Conservation (phyloP, 78 protist species). For the Dictyostelium capitatum region DNA sequence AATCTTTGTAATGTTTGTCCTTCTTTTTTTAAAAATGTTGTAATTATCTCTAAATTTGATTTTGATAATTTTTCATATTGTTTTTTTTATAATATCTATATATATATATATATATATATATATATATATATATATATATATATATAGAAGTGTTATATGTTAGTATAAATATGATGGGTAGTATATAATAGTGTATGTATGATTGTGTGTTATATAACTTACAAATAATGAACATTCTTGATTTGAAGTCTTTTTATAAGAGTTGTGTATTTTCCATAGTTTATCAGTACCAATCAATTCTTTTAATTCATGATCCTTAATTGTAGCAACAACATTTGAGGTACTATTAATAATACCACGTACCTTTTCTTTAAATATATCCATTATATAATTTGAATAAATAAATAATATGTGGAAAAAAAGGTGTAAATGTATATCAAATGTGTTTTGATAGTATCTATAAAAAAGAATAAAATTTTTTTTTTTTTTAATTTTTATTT, state of each 20-base stretch:
- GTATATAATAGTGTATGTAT: too few relatives aligned
- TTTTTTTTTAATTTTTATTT: too few relatives aligned
- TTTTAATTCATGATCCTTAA: conserved; percentile 57
- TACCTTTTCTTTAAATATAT: conserved; percentile 21
- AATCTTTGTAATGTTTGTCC: conserved; percentile 53
- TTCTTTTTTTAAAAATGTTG: conserved; percentile 43
- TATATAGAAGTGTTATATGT: too few relatives aligned
- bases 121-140: too few relatives aligned
- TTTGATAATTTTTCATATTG: conserved; percentile 42
- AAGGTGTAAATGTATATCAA: too few relatives aligned
- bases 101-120: too few relatives aligned
- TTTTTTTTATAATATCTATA: conserved; percentile 62
- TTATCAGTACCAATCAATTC: background rate
- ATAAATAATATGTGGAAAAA: too few relatives aligned
- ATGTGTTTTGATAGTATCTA: too few relatives aligned
- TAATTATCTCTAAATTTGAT: background rate
- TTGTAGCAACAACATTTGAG: conserved; percentile 2
- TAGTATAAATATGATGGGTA: too few relatives aligned
- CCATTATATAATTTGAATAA: conserved; percentile 26
- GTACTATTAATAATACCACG: conserved; percentile 39
- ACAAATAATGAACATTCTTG: conserved; percentile 73
- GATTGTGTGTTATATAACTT: background rate
- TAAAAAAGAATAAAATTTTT: too few relatives aligned
- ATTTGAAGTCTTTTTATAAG: conserved; percentile 34
- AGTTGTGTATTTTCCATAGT: conserved; percentile 60